phyloP scores from a whole-genome alignment of 2,329 filamentous ascomycete species.

The Onygena corvina region DNA sequence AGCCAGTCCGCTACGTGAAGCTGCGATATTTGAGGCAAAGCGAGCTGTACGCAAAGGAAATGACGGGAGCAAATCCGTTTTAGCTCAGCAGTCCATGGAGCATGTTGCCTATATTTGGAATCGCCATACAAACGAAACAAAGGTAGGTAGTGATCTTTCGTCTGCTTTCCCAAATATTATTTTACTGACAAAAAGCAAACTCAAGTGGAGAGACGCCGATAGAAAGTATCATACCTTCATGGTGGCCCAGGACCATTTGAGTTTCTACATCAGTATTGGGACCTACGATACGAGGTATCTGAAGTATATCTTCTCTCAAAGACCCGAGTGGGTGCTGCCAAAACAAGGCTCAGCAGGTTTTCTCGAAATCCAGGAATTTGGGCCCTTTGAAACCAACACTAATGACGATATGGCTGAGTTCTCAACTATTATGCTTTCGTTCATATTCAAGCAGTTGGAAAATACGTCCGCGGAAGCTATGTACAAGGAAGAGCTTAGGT shows the following conservation, averaged over 20 bases:
- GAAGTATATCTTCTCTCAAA: conserved; percentile 13
- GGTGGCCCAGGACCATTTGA: conserved; percentile 11
- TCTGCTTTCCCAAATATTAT: background rate
- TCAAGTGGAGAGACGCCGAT: conserved; percentile 4
- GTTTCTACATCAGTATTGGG: conserved; percentile 14
- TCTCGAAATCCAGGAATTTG: conserved; percentile 14
- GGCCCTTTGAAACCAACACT: conserved; percentile 6
- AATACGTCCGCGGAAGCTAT: background rate
- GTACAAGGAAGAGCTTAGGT: background rate
- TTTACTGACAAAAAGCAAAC: conserved; percentile 10
- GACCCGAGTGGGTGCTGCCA: conserved; percentile 5
- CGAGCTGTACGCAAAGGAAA: background rate
- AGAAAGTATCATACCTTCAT: conserved; percentile 13
- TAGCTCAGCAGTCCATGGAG: conserved; percentile 15
- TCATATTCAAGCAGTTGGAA: conserved; percentile 9
- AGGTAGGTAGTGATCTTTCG: conserved; percentile 6
- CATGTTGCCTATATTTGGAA: conserved; percentile 15
- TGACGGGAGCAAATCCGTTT: conserved; percentile 5
- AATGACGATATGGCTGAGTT: background rate
- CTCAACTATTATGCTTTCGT: conserved; percentile 10
- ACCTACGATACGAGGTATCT: conserved; percentile 14
- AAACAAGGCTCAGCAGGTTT: conserved; percentile 1
- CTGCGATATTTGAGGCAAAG: conserved; percentile 13
- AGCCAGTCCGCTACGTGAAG: conserved; percentile 9
- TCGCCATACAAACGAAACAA: conserved; percentile 9